Base-by-base conservation (phyloP, 352 stramenopile genomes). In the Phytophthora hibernalis region DNA sequence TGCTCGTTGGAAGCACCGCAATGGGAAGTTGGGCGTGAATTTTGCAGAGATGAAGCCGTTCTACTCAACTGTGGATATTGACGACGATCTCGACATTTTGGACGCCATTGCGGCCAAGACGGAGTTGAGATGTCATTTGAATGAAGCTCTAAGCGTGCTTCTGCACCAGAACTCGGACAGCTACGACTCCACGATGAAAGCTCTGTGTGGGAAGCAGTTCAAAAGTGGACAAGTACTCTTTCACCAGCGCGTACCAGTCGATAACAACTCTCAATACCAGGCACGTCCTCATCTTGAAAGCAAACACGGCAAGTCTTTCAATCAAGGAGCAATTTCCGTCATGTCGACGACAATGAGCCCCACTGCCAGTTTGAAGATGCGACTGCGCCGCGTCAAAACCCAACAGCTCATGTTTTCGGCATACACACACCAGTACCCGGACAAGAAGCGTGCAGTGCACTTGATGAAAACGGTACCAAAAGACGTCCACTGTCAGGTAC, bases 141-240 rank as follows among this genome's bases (percentile, higher is more conserved):
- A 91, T 35, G 83, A 91, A 30, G 77, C 83, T n/a, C 56, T 91
- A 26, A 90, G 77, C 47, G 79, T 90, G 43, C 40, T 90, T 37
- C 48, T 85, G 15, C 70, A 83, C 33, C 68, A 68, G 21, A 65
- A 88, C 16, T 78, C 80, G 45, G 51, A 68, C 18, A 62, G 61
- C 31, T 88, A 86, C 37, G 68, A 83, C 21, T 61, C 71, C 21
- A 82, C 80, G 5, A 87, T 89, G 79, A 63, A 75, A 50, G 61
- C 77, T 30, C 48, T 91, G 16, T 79, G 69, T 37, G 81, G 79
- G 10, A 76, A 77, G 37, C 72, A 77, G 21, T 87, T 90, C 66
- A 79, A 79, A 53, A 65, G 49, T 4, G 80, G 79, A 7, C 65
- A 79, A n/a, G 64, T 87, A 31, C 54, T 91, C 13, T 87, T 82